Conservation (phyloP, 2,329 filamentous ascomycete genomes). For the Aspergillus ochraceus region DNA sequence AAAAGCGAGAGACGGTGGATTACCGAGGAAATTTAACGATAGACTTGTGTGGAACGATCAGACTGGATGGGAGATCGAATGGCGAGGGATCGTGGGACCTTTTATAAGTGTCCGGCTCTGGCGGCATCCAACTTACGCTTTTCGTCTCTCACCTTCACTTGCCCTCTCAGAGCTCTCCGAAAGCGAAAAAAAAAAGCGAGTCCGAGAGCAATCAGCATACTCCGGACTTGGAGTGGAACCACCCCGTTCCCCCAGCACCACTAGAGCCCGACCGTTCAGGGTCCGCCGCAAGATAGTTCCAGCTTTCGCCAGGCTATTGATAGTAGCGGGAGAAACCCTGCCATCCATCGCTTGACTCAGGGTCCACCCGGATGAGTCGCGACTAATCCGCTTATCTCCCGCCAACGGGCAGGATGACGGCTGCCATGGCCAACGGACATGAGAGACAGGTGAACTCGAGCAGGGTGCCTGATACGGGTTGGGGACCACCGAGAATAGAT, state of each 20-base stretch:
- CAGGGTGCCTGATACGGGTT: neutral
- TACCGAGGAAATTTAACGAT: neutral
- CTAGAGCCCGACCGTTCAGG: neutral
- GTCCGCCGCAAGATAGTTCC: neutral
- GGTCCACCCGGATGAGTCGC: neutral
- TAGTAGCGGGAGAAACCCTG: neutral
- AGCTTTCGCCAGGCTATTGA: neutral
- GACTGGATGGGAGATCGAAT: neutral
- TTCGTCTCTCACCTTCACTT: no score
- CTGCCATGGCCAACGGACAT: neutral
- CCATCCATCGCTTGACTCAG: neutral
- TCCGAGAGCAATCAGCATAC: neutral
- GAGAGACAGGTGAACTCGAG: neutral
- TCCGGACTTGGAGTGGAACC: neutral
- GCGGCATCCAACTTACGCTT: no score
- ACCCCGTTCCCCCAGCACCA: neutral
- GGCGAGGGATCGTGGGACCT: neutral
- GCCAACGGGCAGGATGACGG: neutral
- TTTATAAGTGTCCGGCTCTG: neutral
- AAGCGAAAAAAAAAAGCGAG: no score
- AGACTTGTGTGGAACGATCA: neutral
- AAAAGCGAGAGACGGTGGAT: neutral
- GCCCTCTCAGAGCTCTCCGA: neutral
- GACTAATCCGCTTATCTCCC: neutral
- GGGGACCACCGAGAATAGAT: neutral